phyloP scores from a whole-genome alignment of 768 basidiomycete species.

The Myochromella boudieri region DNA sequence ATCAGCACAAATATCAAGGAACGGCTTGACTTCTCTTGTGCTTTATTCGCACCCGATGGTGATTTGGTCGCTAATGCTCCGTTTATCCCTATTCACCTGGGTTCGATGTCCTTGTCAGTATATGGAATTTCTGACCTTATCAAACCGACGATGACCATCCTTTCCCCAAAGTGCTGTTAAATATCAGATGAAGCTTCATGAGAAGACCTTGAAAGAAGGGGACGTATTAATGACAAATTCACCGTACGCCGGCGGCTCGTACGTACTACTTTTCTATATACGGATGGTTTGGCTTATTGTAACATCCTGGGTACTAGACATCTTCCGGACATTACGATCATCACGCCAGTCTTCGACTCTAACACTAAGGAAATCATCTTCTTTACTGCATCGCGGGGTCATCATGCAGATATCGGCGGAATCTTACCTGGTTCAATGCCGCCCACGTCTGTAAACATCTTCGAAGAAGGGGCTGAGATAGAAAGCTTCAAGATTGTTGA shows the following conservation, averaged over 20 bases:
- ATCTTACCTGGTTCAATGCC: slow-evolving; percentile 96
- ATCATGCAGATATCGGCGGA: slow-evolving; percentile 93
- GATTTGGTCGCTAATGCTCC: slow-evolving; percentile 94
- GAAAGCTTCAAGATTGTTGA: slow-evolving; percentile 90
- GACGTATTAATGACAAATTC: slow-evolving; percentile 95
- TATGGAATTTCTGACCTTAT: not conserved
- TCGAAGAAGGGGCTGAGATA: slow-evolving; percentile 93
- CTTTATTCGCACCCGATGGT: slow-evolving; percentile 92
- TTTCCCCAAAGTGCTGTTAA: slow-evolving; percentile 65
- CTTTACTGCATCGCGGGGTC: slow-evolving; percentile 91
- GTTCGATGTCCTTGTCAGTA: slow-evolving; percentile 88
- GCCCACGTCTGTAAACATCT: slow-evolving; percentile 86
- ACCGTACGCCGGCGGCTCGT: slow-evolving; percentile 87
- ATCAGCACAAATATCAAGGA: slow-evolving; percentile 97
- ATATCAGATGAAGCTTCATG: slow-evolving; percentile 83
- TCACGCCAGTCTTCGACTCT: slow-evolving; percentile 84
- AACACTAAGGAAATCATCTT: slow-evolving; percentile 76
- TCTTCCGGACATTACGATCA: slow-evolving; percentile 83
- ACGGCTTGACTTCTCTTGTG: slow-evolving; percentile 92
- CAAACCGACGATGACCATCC: not conserved
- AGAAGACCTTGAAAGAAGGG: slow-evolving; percentile 73
- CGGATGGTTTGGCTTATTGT: no score
- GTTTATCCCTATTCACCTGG: slow-evolving; percentile 85
- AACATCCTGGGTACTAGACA: slow-evolving; percentile 27
- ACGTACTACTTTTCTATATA: slow-evolving; percentile 29